Percentiles rank a stretch among this genome's conserved stretches.
These are phyloP conservation scores for Porcisia deanei DNA, from an alignment of 208 protist genomes.

Conservation along the genomic window DNA sequence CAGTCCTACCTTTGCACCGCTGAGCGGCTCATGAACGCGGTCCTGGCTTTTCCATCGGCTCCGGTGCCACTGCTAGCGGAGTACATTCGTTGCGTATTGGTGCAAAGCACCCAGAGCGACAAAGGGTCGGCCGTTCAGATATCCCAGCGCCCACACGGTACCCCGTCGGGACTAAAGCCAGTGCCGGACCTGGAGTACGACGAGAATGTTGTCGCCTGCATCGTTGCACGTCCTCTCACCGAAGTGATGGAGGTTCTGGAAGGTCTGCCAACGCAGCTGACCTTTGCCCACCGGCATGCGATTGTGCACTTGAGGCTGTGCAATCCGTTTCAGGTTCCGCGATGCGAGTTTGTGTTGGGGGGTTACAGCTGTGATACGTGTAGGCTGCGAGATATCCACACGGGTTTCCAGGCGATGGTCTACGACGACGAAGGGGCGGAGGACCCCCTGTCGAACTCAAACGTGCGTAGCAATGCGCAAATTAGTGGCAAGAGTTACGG, in stretches of 20 bases:
- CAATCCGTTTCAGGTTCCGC: constrained; percentile 56
- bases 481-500: constrained; percentile 40
- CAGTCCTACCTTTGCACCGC: constrained; percentile 27
- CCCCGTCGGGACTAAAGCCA: constrained; percentile 15
- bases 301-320: constrained; percentile 48
- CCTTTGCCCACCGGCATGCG: constrained; percentile 44
- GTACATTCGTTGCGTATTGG: constrained; percentile 39
- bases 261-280: constrained; percentile 36
- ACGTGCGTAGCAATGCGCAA: constrained; percentile 49
- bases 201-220: constrained; percentile 29
- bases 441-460: not conserved
- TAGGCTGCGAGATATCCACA: constrained; percentile 32
- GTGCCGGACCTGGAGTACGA: constrained; percentile 43
- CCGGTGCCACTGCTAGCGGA: constrained; percentile 44
- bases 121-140: constrained; percentile 13
- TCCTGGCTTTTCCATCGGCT: constrained; percentile 36
- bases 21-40: constrained; percentile 34
- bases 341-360: constrained; percentile 29
- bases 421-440: constrained; percentile 41
- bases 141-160: constrained; percentile 7
- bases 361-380: constrained; percentile 68
- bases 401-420: constrained; percentile 61
- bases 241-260: constrained; percentile 31
- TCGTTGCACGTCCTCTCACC: constrained; percentile 28
- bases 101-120: constrained; percentile 41